Conservation (phyloP, 495 filamentous ascomycete genomes). For the Pyrenula massariospora region DNA sequence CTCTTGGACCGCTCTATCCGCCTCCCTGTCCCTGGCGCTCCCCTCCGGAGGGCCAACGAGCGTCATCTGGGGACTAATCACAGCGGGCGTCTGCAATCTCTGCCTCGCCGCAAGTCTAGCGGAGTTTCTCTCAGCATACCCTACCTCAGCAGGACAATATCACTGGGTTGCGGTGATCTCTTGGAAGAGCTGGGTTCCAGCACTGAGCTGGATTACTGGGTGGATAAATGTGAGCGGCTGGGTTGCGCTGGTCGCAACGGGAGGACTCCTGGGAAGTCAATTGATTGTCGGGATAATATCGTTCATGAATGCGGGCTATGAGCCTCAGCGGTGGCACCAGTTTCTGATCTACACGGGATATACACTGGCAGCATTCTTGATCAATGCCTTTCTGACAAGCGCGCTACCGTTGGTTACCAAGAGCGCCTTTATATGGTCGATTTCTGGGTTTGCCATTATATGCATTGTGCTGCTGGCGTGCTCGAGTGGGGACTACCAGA, state of each 20-base stretch:
- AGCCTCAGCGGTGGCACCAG: constrained; percentile 54
- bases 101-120: constrained; percentile 59
- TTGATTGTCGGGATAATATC: constrained; percentile 50
- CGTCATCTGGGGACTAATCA: constrained; percentile 50
- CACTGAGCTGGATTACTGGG: constrained; percentile 59
- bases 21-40: constrained; percentile 35
- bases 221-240: constrained; percentile 69
- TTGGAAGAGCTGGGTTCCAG: constrained; percentile 42
- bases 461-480: constrained; percentile 54
- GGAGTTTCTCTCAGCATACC: constrained; percentile 63
- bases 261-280: constrained; percentile 41
- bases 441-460: constrained; percentile 56
- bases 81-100: constrained; percentile 61
- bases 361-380: constrained; percentile 46
- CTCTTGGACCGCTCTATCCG: constrained; percentile 41
- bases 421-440: constrained; percentile 50
- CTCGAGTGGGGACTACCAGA: constrained; percentile 49
- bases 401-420: constrained; percentile 56
- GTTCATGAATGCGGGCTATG: constrained; percentile 50
- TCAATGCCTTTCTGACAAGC: constrained; percentile 57
- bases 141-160: constrained; percentile 60
- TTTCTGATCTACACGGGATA: constrained; percentile 63
- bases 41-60: constrained; percentile 33
- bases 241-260: constrained; percentile 45
- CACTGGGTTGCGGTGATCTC: constrained; percentile 61